Conservation (phyloP, 1,284 basidiomycete genomes). For the Retiboletus flavoniger region DNA sequence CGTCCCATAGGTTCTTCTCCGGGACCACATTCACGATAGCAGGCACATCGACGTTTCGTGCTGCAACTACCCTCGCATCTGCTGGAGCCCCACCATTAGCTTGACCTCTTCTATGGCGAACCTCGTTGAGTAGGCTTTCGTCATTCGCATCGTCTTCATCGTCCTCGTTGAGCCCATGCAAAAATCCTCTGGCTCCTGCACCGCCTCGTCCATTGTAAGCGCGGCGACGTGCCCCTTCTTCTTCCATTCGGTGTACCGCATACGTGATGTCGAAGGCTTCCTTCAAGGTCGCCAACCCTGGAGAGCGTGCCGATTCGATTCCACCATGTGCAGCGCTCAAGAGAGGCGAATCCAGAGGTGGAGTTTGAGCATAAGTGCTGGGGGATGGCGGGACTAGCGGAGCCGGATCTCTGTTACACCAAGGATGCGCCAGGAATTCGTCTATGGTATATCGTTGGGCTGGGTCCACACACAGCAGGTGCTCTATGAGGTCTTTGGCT, state of each 20-base stretch:
- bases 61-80: constrained; percentile 35
- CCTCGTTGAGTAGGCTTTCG: constrained; percentile 45
- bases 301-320: constrained; percentile 77
- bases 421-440: constrained; percentile 96
- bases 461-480: constrained; percentile 95
- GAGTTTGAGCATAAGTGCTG: constrained; percentile 43
- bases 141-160: constrained; percentile 64
- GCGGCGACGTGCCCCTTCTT: constrained; percentile 86
- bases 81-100: constrained; percentile 31
- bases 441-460: constrained; percentile 96
- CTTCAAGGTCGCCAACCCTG: constrained; percentile 88
- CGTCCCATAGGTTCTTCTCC: constrained; percentile 47
- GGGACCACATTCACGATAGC: constrained; percentile 15
- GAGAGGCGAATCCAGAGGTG: constrained; percentile 88
- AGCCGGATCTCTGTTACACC: constrained; percentile 76
- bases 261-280: constrained; percentile 99
- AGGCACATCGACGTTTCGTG: constrained; percentile 37
- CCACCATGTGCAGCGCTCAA: constrained; percentile 78
- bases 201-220: constrained; percentile 78
- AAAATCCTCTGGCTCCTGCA: constrained; percentile 77
- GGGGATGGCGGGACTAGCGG: constrained; percentile 65
- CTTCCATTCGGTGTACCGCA: constrained; percentile 98
- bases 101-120: constrained; percentile 49
- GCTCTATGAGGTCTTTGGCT: constrained; percentile 96
- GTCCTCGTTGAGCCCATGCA: constrained; percentile 90